Base-by-base conservation (phyloP, 75 land plant species). In the Pinus tabuliformis region DNA sequence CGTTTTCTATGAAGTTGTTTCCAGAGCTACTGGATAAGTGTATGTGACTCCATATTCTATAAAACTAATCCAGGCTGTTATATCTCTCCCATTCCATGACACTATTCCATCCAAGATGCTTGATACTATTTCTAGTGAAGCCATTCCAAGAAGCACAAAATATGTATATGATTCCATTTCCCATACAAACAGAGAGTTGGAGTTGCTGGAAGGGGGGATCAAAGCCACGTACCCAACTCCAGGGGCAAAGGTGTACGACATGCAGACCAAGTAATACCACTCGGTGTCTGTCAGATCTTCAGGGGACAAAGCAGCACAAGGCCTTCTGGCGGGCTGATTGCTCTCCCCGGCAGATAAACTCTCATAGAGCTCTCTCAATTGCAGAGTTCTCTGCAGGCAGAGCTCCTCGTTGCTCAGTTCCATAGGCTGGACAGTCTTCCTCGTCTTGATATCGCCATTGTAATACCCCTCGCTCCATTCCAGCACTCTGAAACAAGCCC, bases 221-320 rank as follows among this genome's bases (percentile, higher is more conserved):
- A 3, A 60, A 20, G 20, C 17, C 62, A 21, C 62, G 22, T 60
- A 60, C 95, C 91, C 84, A 66, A 83, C 81, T 72, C 89, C 89
- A 57, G 83, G 71, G 45, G 75, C 81, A 77, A 91, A 91, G 3
- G 72, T 71, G 81, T 82, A 91, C 45, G 91, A 84, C 95, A 92
- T 92, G 84, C 93, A 92, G 75, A 86, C 94, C 77, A 92, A 78
- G 81, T 88, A 92, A 75, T 86, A 92, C 93, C 95, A 92, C 77
- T 92, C 95, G 17, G 85, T 77, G 57, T 84, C 89, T 0, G 93
- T 78, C 9, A 92, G 88, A 81, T 91, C 93, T 76, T 91, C 89
- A 5, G 93, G 91, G 24, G 89, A 82, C 62, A 85, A 80, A 3
- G 91, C 76, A 65, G 89, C 81, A 37, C 91, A 73, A 56, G 85